Base-by-base conservation (phyloP, 106 monocot species). In the Posidonia australis region DNA sequence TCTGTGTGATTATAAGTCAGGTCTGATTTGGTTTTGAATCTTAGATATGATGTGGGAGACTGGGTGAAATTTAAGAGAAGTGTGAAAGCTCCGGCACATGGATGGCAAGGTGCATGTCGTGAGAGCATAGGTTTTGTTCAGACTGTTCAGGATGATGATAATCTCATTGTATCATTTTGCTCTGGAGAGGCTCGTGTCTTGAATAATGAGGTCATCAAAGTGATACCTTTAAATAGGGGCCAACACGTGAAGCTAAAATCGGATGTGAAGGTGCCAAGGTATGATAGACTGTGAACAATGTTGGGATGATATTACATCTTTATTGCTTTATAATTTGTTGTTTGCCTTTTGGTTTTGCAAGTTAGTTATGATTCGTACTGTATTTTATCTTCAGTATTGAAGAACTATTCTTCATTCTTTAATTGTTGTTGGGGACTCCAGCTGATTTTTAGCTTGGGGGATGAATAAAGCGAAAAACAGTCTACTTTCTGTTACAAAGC, bases 81-180 rank as follows among this genome's bases (percentile, higher is more conserved):
- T 58, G 68, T 98, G 43, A 46, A 54, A 29, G 67, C 46, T 64
- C 98, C 98, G 60, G 51, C 77, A 60, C 71, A 72, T 77, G 98
- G 91, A 24, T 98, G 91, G 98, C 98, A 98, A 81, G 85, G 83
- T 58, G 83, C 91, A 76, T 85, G 21, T 29, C 77, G 77, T 52
- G 91, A 60, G 26, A 91, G 98, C 68, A 61, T 98, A 52, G 98
- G 98, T 27, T 98, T 98, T 78, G 98, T 98, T 24, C 87, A 98
- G 65, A 65, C 54, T 48, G 46, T 85, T 10, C 49, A 70, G 56
- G 81, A 83, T 52, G 27, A 72, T 60, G 75, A 87, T 49, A 77
- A 67, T 60, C 75, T 98, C 9, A 44, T 79, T 58, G 83, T 98
- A 44, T 91, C 91, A 68, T 98, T 98, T 74, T 98, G 87, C 64